phyloP scores from a whole-genome alignment of 2,329 filamentous ascomycete genomes.

The Ascochyta fabae region DNA sequence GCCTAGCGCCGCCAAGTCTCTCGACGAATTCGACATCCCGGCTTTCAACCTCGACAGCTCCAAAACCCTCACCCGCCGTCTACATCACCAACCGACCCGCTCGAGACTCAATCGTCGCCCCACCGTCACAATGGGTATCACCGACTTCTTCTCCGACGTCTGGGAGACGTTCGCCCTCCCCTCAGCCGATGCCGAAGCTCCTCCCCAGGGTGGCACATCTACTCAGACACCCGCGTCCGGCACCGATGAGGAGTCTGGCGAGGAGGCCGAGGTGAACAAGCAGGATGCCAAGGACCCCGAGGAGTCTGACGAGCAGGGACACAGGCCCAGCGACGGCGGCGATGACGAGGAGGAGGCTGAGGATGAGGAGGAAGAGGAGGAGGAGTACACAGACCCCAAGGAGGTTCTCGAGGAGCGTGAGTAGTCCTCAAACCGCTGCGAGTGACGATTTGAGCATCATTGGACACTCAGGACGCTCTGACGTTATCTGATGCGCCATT shows the following conservation, averaged over 20 bases:
- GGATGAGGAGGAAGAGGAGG: conserved; percentile 79
- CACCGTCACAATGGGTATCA: conserved; percentile 63
- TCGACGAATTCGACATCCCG: conserved; percentile 28
- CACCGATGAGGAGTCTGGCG: conserved; percentile 52
- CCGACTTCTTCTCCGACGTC: conserved; percentile 69
- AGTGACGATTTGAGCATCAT: neutral
- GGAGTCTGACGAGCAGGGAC: conserved; percentile 56
- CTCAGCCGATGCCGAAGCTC: conserved; percentile 54
- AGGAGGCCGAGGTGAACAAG: conserved; percentile 54
- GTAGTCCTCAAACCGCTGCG: conserved; percentile 49
- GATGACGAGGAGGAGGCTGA: conserved; percentile 64
- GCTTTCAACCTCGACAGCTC: conserved; percentile 27
- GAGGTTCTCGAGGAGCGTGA: conserved; percentile 89
- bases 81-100: conserved; percentile 28
- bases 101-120: conserved; percentile 41
- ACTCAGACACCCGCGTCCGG: conserved; percentile 49
- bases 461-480: neutral
- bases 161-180: conserved; percentile 67
- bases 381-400: conserved; percentile 85
- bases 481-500: conserved; percentile 15
- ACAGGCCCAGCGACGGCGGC: conserved; percentile 51
- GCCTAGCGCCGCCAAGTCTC: conserved; percentile 27
- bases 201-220: conserved; percentile 50
- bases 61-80: conserved; percentile 27
- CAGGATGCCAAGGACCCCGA: conserved; percentile 48